phyloP scores from a whole-genome alignment of 441 rosid species.

The Populus hybrid region DNA sequence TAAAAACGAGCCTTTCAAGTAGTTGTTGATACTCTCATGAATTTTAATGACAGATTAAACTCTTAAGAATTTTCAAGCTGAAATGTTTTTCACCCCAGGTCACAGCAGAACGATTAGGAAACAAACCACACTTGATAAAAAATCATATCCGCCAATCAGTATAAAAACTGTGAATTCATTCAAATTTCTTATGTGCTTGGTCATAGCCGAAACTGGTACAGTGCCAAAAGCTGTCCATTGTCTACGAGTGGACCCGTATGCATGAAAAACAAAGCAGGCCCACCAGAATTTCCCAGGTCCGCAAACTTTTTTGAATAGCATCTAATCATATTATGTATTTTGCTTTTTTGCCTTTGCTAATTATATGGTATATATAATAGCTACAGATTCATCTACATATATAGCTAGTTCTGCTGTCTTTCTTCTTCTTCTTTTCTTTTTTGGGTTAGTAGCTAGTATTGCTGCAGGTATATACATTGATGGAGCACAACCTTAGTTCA shows the following conservation, averaged over 20 bases:
- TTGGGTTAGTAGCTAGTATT: background rate
- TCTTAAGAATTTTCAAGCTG: too few relatives aligned
- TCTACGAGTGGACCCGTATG: background rate
- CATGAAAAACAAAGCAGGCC: constrained; percentile 8
- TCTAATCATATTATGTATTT: constrained; percentile 6
- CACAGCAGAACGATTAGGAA: too few relatives aligned
- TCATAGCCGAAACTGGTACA: constrained; percentile 18
- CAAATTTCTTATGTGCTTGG: too few relatives aligned
- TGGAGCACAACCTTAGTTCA: constrained; percentile 44
- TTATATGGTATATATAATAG: too few relatives aligned
- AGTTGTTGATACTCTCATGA: background rate
- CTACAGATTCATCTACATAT: background rate
- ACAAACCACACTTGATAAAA: too few relatives aligned
- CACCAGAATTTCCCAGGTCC: constrained; percentile 4
- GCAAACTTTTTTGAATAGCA: constrained; percentile 11
- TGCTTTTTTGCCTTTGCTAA: constrained; percentile 11
- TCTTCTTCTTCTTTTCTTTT: background rate
- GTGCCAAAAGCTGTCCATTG: constrained; percentile 11
- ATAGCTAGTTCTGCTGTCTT: background rate
- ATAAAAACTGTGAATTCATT: too few relatives aligned
- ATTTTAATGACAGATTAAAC: too few relatives aligned
- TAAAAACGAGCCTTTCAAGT: background rate
- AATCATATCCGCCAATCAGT: too few relatives aligned
- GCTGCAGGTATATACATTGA: constrained; percentile 2
- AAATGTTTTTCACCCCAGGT: too few relatives aligned